Conservation (phyloP, 2,329 filamentous ascomycete genomes). For the Salinomyces thailandicus region DNA sequence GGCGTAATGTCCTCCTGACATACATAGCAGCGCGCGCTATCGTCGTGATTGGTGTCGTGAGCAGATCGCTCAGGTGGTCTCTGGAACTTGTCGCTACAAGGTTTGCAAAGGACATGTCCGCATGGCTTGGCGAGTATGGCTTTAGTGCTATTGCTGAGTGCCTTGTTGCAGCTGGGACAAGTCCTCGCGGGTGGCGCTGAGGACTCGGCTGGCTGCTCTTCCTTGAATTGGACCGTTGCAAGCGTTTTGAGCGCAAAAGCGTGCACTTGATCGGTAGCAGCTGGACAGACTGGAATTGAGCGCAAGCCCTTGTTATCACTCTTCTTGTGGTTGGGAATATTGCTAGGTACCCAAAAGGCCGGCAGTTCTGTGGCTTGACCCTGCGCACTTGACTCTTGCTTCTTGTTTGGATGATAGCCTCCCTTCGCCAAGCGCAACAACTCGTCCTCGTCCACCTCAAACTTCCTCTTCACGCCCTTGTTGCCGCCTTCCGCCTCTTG, state of each 20-base stretch:
- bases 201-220: constrained; percentile 45
- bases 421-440: constrained; percentile 57
- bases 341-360: constrained; percentile 86
- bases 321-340: constrained; percentile 55
- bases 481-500: constrained; percentile 18
- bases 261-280: constrained; percentile 54
- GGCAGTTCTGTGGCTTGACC: constrained; percentile 61
- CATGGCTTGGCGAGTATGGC: constrained; percentile 78
- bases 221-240: constrained; percentile 64
- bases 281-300: constrained; percentile 45
- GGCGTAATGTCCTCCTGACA: constrained; percentile 67
- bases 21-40: constrained; percentile 62
- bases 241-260: constrained; percentile 67
- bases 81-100: constrained; percentile 77
- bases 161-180: constrained; percentile 81
- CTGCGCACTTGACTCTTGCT: constrained; percentile 51
- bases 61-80: constrained; percentile 45
- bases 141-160: constrained; percentile 68
- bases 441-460: constrained; percentile 68
- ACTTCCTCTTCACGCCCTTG: constrained; percentile 60
- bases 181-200: constrained; percentile 37
- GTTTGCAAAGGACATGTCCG: constrained; percentile 82
- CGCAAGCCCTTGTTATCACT: constrained; percentile 37
- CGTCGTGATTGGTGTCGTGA: constrained; percentile 47
- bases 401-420: constrained; percentile 60